These are phyloP conservation scores for Diaporthe vexans DNA, from an alignment of 2,329 filamentous ascomycete genomes.

Conservation along the genomic window DNA sequence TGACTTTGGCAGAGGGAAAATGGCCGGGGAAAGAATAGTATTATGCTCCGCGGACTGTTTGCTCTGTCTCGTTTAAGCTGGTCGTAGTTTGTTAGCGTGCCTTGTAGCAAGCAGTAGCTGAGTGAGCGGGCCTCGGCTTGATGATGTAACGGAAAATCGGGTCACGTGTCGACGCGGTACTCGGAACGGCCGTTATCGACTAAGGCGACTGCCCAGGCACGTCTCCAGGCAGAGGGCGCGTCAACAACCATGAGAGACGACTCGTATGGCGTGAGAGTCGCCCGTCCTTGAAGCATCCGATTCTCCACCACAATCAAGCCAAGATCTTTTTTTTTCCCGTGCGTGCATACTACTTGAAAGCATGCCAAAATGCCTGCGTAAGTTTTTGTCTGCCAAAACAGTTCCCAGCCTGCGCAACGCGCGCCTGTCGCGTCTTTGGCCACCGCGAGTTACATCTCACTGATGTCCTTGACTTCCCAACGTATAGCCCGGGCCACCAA, in stretches of 20 bases:
- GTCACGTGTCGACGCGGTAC: constrained; percentile 36
- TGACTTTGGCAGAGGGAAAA: background rate
- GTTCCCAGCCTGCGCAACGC: constrained; percentile 40
- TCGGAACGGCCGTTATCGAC: background rate
- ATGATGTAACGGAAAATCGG: constrained; percentile 15
- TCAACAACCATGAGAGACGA: constrained; percentile 27
- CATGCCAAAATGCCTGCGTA: constrained; percentile 60
- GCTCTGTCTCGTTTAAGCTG: background rate
- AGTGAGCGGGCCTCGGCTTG: background rate
- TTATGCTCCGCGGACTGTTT: background rate
- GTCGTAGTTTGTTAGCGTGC: background rate
- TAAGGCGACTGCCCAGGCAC: constrained; percentile 19
- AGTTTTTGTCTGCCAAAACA: constrained; percentile 45
- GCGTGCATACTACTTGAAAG: constrained; percentile 7
- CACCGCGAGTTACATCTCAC: background rate
- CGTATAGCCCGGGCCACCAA: constrained; percentile 76
- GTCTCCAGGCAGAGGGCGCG: constrained; percentile 35
- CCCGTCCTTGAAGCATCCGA: constrained; percentile 13
- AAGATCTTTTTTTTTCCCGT: background rate
- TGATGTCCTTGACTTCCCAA: constrained; percentile 14
- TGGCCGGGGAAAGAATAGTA: background rate
- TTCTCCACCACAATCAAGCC: constrained; percentile 12
- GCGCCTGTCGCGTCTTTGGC: constrained; percentile 17
- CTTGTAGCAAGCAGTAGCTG: background rate
- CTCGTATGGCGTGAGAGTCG: constrained; percentile 12